Conservation (phyloP, 2,329 filamentous ascomycete species). For the Monosporascus ibericus region DNA sequence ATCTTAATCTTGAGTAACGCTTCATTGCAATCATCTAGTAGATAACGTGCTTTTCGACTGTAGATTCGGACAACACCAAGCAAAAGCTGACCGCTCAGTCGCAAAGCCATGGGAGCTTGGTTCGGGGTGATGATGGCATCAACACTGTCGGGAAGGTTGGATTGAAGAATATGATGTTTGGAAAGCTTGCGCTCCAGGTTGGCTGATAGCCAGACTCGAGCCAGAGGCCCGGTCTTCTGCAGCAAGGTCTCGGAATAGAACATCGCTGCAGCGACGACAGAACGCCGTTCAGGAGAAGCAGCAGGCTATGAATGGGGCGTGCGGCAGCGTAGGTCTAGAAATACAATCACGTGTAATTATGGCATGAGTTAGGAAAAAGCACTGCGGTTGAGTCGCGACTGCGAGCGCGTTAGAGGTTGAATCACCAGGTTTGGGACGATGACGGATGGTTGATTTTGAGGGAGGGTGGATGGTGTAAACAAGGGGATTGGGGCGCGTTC, state of each 20-base stretch:
- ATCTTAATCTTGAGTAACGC: conserved; percentile 97
- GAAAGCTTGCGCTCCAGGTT: conserved; percentile 98
- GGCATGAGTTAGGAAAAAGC: conserved; percentile 11
- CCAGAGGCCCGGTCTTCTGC: conserved; percentile 93
- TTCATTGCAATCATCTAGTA: conserved; percentile 96
- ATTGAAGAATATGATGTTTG: conserved; percentile 91
- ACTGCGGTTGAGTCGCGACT: conserved; percentile 6
- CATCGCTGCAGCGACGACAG: conserved; percentile 53
- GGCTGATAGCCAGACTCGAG: conserved; percentile 95
- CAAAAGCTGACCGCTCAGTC: conserved; percentile 87
- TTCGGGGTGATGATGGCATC: conserved; percentile 89
- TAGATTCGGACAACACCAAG: conserved; percentile 97
- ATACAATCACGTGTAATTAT: conserved; percentile 4
- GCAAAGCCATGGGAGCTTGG: conserved; percentile 90
- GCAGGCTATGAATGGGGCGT: conserved; percentile 6
- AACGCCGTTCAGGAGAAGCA: conserved; percentile 9
- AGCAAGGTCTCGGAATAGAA: conserved; percentile 96
- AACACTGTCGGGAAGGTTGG: conserved; percentile 91
- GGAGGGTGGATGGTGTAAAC: not conserved
- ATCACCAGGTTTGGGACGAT: not conserved
- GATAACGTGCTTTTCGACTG: conserved; percentile 90
- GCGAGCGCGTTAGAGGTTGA: conserved; percentile 5
- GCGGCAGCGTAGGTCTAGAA: conserved; percentile 9
- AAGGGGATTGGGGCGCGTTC: not conserved
- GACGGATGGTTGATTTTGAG: not conserved